These are phyloP conservation scores for Leccinum truebloodii DNA, from an alignment of 768 basidiomycete genomes.

Conservation along the genomic window DNA sequence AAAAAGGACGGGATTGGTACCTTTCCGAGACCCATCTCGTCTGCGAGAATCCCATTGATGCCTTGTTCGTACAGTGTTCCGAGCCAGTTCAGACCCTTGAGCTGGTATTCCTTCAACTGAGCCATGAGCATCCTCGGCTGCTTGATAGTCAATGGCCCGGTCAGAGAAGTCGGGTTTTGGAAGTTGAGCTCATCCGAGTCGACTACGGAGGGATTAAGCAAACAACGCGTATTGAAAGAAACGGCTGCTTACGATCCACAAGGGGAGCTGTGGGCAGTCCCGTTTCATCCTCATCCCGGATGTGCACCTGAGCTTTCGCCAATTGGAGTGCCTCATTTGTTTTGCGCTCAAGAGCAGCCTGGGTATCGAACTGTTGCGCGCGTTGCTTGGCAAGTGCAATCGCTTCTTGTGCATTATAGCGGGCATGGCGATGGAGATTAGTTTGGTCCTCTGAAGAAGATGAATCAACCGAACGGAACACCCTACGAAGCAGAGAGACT, in stretches of 20 bases:
- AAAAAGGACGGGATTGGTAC: slow-evolving; percentile 35
- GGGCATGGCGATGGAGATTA: slow-evolving; percentile 83
- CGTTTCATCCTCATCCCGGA: slow-evolving; percentile 43
- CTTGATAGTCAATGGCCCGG: slow-evolving; percentile 77
- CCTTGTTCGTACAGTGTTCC: slow-evolving; percentile 98
- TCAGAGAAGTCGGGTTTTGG: slow-evolving; percentile 94
- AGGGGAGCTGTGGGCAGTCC: slow-evolving; percentile 45
- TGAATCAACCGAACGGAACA: slow-evolving; percentile 5
- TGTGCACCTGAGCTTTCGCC: slow-evolving; percentile 53
- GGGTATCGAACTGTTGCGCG: slow-evolving; percentile 83
- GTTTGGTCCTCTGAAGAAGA: slow-evolving; percentile 72
- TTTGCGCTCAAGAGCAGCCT: slow-evolving; percentile 78
- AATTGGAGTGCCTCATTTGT: slow-evolving; percentile 74
- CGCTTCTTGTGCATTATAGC: slow-evolving; percentile 88
- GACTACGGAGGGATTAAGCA: slow-evolving; percentile 45
- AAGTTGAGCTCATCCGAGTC: slow-evolving; percentile 98
- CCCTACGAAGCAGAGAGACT: slow-evolving; percentile 21
- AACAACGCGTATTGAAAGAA: not conserved
- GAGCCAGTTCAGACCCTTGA: slow-evolving; percentile 98
- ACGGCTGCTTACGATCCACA: slow-evolving; percentile 63
- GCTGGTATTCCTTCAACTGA: slow-evolving; percentile 95
- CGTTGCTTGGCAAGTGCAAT: slow-evolving; percentile 74
- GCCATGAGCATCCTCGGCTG: slow-evolving; percentile 98
- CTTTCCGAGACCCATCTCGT: slow-evolving; percentile 97
- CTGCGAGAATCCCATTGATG: slow-evolving; percentile 98